These are phyloP conservation scores for Globisporangium perplexum DNA, from an alignment of 352 stramenopile species.

Conservation along the genomic window DNA sequence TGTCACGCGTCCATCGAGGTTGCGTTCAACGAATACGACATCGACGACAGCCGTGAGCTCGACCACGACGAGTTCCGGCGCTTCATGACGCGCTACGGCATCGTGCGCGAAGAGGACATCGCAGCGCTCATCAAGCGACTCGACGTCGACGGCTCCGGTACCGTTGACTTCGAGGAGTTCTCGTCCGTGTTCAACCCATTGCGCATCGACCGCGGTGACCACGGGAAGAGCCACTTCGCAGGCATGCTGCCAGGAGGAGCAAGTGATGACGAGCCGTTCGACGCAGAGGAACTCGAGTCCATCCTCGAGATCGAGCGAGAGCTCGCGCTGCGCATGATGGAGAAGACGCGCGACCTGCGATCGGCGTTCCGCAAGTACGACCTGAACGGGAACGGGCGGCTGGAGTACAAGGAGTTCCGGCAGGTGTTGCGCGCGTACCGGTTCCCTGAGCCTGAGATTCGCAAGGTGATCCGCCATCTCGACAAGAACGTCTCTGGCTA, in stretches of 20 bases:
- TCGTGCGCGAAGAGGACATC: constrained; percentile 50
- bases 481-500: constrained; percentile 59
- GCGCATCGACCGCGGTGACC: constrained; percentile 15
- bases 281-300: constrained; percentile 42
- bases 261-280: constrained; percentile 27
- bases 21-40: constrained; percentile 63
- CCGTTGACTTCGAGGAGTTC: constrained; percentile 54
- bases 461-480: constrained; percentile 65
- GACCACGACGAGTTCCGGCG: constrained; percentile 56
- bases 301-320: constrained; percentile 65
- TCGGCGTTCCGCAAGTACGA: constrained; percentile 65
- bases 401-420: constrained; percentile 73
- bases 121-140: constrained; percentile 34
- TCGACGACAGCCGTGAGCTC: constrained; percentile 36
- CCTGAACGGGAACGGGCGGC: constrained; percentile 48
- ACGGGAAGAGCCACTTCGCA: constrained; percentile 1
- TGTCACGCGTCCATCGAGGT: constrained; percentile 55
- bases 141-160: constrained; percentile 41
- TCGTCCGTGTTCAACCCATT: constrained; percentile 49
- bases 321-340: constrained; percentile 43
- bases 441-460: constrained; percentile 57
- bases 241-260: not conserved
- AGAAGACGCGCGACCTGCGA: constrained; percentile 47
- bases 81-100: constrained; percentile 73
- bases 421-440: constrained; percentile 54